Evolutionary conservation across 2,329 filamentous ascomycete species (phyloP).

Genomic region (Immersiporthe knoxdaviesiana): DNA sequence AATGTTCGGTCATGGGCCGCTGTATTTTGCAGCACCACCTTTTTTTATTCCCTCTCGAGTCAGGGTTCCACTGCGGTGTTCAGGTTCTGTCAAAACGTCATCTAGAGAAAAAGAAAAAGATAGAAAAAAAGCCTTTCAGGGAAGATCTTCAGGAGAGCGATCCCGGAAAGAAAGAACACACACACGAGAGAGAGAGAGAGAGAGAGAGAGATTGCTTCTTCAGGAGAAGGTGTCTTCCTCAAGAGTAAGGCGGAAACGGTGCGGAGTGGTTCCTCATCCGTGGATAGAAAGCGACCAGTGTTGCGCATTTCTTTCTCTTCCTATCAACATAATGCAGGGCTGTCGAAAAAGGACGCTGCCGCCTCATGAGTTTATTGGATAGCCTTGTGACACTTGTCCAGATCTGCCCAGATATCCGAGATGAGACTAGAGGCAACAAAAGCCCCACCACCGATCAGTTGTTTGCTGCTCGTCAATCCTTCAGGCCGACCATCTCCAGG

Average conservation of each 20-base stretch:
- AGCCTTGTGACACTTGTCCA: not conserved
- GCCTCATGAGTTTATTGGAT: not conserved
- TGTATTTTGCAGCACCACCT: not conserved
- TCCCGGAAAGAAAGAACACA: no score
- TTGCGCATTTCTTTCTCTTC: not conserved
- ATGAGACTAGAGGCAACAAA: not conserved
- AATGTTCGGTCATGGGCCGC: constrained; percentile 25
- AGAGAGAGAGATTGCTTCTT: not conserved
- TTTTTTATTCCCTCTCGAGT: not conserved
- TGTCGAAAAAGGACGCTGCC: not conserved
- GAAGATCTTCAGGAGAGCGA: constrained; percentile 15
- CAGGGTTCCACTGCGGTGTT: constrained; percentile 19
- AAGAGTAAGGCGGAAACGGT: not conserved
- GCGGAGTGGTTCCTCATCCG: not conserved
- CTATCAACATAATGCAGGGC: not conserved
- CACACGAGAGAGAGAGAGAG: no score
- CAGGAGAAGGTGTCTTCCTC: not conserved
- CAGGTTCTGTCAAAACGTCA: constrained; percentile 22
- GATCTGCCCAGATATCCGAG: not conserved
- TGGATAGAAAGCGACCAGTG: not conserved
- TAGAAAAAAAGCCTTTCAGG: constrained; percentile 8
- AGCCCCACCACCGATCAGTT: not conserved
- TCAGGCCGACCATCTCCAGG: constrained; percentile 36
- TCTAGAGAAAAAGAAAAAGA: not conserved
- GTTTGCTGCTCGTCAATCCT: not conserved